Base-by-base conservation (phyloP, 345 rosid genomes). In the Erodium maritimum region DNA sequence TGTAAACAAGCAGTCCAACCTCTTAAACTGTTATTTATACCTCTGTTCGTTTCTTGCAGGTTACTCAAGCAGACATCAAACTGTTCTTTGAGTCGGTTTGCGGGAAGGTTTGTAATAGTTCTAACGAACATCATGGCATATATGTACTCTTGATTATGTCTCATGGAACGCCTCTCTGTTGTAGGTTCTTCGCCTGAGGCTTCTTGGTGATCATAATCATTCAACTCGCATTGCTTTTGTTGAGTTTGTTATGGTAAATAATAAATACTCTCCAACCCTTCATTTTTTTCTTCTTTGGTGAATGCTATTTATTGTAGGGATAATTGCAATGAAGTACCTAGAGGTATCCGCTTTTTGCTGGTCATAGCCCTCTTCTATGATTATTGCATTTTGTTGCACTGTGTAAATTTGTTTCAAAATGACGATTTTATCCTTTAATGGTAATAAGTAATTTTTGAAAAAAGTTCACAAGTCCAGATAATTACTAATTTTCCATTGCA, bases 191-290 rank as follows among this genome's bases (percentile, higher is more conserved):
- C 90, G 96, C 65, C 70, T 93, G 80, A 87, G 99, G 91, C 84
- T 86, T 7, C 82, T 93, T 57, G 99, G 99, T 62, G 97, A 93
- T 68, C 78, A 77, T 67, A 89, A 85, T 65, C 95, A 89, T 74
- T 82, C 87, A 65, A 89, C 97, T 61, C 91, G 95, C 17, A 87
- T 93, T 65, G 97, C 96, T 61, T 93, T 93, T 76, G 95, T 93
- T 55, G 99, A 93, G 80, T 93, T 93, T 60, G 23, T 77, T 20
- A 57, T 80, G 95, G 99, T 93, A 81, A 59, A 29, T 50, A 48
- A 97, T 93, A 81, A 59, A 29, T 50, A 48, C 52, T n/a, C 52
- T 14, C 52, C 17, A 48, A 48, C 52, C 4, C 52, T 50, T 18
- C 18, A n/a, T 13, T 50, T 25, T 60, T 55, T 13, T 50, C 22